phyloP scores from a whole-genome alignment of 768 basidiomycete species.

The Russula sp. region DNA sequence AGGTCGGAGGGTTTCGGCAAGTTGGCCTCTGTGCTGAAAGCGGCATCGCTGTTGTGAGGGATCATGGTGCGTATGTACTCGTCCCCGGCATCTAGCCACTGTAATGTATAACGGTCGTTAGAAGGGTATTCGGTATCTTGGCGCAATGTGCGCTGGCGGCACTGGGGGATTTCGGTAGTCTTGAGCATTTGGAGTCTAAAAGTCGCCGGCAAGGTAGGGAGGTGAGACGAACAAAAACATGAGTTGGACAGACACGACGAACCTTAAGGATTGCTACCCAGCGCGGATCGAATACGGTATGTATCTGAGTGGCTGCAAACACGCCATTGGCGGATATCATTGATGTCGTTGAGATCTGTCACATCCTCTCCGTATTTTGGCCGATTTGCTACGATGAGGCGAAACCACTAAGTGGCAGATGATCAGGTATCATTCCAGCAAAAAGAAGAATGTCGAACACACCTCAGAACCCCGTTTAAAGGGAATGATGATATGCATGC shows the following conservation, averaged over 20 bases:
- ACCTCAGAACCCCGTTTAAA: background rate
- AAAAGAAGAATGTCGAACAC: background rate
- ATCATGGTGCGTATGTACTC: background rate
- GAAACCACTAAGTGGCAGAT: background rate
- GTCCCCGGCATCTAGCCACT: background rate
- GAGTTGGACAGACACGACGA: background rate
- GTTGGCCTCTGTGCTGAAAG: background rate
- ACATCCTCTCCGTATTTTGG: background rate
- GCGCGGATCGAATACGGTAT: background rate
- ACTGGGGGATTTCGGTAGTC: background rate
- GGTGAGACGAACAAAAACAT: too few relatives aligned
- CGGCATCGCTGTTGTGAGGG: background rate
- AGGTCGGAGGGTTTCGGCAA: background rate
- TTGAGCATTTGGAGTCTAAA: background rate
- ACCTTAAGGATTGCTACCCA: background rate
- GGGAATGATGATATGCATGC: background rate
- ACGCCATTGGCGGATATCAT: background rate
- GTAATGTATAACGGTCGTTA: background rate
- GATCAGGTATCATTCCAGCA: background rate
- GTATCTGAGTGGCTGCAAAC: background rate
- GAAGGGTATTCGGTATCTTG: background rate
- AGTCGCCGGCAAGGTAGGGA: background rate
- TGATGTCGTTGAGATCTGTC: background rate
- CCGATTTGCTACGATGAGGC: background rate
- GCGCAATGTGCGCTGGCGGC: background rate